Evolutionary conservation across 106 monocot genomes (phyloP).

Genomic region (Dendrobium nobile): DNA sequence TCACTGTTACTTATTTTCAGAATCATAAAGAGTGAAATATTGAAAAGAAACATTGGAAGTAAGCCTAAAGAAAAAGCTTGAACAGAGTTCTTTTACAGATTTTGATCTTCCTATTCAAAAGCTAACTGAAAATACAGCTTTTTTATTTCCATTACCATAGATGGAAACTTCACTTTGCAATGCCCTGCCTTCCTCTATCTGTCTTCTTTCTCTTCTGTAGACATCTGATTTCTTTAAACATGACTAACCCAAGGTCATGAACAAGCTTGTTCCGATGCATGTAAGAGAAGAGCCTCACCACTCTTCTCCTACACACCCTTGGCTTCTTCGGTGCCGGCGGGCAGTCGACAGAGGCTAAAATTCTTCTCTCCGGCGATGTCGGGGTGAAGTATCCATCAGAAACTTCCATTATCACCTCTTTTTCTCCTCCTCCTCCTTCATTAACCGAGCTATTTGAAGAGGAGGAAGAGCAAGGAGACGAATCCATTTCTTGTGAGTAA

Average conservation of each 20-base stretch:
- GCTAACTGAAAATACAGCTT: too few relatives aligned
- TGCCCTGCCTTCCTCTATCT: background rate
- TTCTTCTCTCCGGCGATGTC: background rate
- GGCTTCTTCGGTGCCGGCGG: slow-evolving; percentile 4
- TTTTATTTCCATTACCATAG: too few relatives aligned
- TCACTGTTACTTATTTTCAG: too few relatives aligned
- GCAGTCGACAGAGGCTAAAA: background rate
- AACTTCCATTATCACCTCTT: background rate
- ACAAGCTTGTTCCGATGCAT: background rate
- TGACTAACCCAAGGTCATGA: background rate
- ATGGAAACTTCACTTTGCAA: background rate
- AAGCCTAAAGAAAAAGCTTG: too few relatives aligned
- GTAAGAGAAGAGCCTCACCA: background rate
- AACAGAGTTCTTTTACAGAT: too few relatives aligned
- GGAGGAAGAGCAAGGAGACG: slow-evolving; percentile 4
- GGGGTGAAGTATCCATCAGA: slow-evolving; percentile 3
- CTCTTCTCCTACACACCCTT: background rate
- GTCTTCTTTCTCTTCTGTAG: background rate
- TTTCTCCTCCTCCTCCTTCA: background rate
- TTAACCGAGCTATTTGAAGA: background rate
- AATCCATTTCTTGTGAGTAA: too few relatives aligned
- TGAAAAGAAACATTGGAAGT: too few relatives aligned
- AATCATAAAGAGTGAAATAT: too few relatives aligned
- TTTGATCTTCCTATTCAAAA: too few relatives aligned
- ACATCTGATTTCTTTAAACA: background rate